Conservation (phyloP, 306 rosid species). For the Cotoneaster glaucophyllus region DNA sequence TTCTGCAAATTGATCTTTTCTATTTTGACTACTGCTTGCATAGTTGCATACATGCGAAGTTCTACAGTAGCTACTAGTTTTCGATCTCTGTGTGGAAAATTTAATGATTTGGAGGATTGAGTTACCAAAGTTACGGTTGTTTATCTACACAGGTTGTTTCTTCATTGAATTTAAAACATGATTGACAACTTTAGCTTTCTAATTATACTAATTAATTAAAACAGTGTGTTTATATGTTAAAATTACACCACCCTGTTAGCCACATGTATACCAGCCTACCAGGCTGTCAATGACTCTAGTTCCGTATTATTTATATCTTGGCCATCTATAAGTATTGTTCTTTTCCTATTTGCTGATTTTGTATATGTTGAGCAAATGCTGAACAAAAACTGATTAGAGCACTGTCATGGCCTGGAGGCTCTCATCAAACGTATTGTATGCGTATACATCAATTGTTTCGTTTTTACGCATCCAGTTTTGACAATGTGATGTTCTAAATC, state of each 20-base stretch:
- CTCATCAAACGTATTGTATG: too few relatives aligned
- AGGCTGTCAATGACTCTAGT: neutral
- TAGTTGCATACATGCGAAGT: neutral
- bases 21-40: neutral
- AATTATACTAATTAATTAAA: neutral
- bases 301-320: neutral
- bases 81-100: neutral
- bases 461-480: too few relatives aligned
- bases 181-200: neutral
- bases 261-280: neutral
- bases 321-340: neutral
- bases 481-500: neutral
- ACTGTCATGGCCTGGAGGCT: too few relatives aligned
- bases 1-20: neutral
- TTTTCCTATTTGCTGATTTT: neutral
- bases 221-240: neutral
- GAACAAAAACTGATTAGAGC: too few relatives aligned
- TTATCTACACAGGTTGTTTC: neutral
- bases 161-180: neutral
- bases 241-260: neutral
- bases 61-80: neutral
- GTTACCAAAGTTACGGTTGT: too few relatives aligned
- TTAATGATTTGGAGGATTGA: neutral
- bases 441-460: too few relatives aligned
- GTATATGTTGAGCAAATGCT: too few relatives aligned